Percentiles rank a stretch among this genome's conserved stretches.
These are phyloP conservation scores for Cercis canadensis DNA, from an alignment of 306 rosid species.

Conservation along the genomic window DNA sequence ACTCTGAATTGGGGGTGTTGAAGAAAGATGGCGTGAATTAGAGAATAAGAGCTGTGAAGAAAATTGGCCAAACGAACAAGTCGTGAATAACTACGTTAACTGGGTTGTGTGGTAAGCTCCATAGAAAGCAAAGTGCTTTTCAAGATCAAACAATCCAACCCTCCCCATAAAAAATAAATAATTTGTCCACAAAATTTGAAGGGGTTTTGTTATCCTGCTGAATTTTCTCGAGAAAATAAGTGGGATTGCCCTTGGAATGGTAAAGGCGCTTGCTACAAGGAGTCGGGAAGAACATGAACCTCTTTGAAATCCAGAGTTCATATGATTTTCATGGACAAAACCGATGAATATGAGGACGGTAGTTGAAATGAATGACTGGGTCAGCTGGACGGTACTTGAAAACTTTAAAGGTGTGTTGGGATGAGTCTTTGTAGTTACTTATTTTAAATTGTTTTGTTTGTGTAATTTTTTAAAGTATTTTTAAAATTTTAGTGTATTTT, in stretches of 20 bases:
- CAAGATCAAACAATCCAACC: constrained; percentile 73
- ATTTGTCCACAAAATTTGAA: not conserved
- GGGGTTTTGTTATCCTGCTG: not conserved
- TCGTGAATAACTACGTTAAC: constrained; percentile 66
- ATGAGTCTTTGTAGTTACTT: too few relatives aligned
- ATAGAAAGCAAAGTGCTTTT: constrained; percentile 74
- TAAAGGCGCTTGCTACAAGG: too few relatives aligned
- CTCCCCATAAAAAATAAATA: too few relatives aligned
- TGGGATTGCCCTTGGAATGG: not conserved
- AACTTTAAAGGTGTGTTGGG: too few relatives aligned
- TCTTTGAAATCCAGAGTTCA: not conserved
- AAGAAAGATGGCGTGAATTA: constrained; percentile 70
- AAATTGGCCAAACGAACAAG: constrained; percentile 82
- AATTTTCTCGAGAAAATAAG: not conserved
- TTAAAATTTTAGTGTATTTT: too few relatives aligned
- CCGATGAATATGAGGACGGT: not conserved
- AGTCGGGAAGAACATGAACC: not conserved
- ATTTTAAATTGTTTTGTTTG: too few relatives aligned
- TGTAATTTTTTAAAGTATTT: too few relatives aligned
- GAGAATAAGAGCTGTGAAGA: constrained; percentile 68
- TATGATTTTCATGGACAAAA: not conserved
- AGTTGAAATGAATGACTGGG: not conserved
- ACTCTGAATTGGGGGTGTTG: constrained; percentile 42
- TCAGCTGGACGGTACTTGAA: not conserved
- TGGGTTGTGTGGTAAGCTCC: constrained; percentile 81